Base-by-base conservation (phyloP, 495 filamentous ascomycete species). In the Daldinia decipiens region DNA sequence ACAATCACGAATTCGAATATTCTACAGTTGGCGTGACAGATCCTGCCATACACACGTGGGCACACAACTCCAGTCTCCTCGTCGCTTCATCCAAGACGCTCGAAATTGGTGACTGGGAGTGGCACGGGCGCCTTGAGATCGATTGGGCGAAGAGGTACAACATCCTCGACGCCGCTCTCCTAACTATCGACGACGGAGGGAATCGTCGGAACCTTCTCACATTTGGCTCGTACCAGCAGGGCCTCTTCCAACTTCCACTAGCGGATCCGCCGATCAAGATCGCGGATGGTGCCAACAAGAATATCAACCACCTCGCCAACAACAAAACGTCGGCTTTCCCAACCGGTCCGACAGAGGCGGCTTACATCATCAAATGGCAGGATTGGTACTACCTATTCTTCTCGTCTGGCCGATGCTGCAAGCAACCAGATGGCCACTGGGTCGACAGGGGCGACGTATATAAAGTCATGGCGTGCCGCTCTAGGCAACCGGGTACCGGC, bases 151-250 rank as follows among this genome's bases (percentile, higher is more conserved):
- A 76, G 56, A 57, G 80, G 3, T 91, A 88, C 80, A 92, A 92
- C 75, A 85, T 88, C 47, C 92, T 93, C 66, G 91, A 93, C 70
- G 79, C 83, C 5, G 89, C 89, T 74, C 81, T 89, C 61, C 80
- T 92, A 36, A 86, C 83, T 63, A 36, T 69, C 40, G 59, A 69
- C 29, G 60, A 63, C 19, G 67, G 54, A 4, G 60, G 60, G 1
- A 69, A 58, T 32, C 59, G 59, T 13, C 59, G 52, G 24, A 51
- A 63, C 7, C 59, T 69, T 4, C 54, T 69, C 31, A 63, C 67
- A 15, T 93, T 89, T 57, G 90, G 90, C 32, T 86, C 82, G 40
- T 92, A 88, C 81, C 92, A 89, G 89, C 76, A 82, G 12, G 88
- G 87, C 56, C 78, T 91, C 40, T 88, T 83, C 78, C 89, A 90